Conservation (phyloP, 2,329 filamentous ascomycete genomes). For the Thyridium curvatum region DNA sequence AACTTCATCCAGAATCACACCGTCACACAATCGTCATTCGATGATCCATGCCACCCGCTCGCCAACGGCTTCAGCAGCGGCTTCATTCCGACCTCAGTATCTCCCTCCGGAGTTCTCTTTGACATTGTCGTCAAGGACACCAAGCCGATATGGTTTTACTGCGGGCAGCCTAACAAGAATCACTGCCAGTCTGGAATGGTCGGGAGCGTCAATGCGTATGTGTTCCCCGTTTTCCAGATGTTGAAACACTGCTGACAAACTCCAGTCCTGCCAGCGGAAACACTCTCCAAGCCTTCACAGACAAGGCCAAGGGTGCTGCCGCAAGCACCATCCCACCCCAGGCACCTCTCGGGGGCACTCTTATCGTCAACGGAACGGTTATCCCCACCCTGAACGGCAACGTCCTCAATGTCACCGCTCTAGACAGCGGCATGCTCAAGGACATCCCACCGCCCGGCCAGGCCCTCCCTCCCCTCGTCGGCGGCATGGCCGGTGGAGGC, state of each 20-base stretch:
- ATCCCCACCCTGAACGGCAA: constrained; percentile 18
- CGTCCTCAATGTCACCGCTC: constrained; percentile 17
- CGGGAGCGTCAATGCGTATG: constrained; percentile 36
- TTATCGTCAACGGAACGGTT: constrained; percentile 24
- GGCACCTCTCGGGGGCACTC: constrained; percentile 24
- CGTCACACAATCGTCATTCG: constrained; percentile 31
- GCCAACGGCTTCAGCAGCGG: constrained; percentile 29
- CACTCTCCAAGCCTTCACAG: constrained; percentile 29
- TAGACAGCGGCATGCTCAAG: constrained; percentile 16
- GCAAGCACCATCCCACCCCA: constrained; percentile 24
- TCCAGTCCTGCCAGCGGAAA: constrained; percentile 19
- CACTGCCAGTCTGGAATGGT: constrained; percentile 38
- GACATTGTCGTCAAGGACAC: constrained; percentile 21
- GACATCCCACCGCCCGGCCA: constrained; percentile 17
- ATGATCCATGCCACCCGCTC: constrained; percentile 30
- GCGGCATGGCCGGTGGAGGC: constrained; percentile 24
- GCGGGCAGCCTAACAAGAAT: constrained; percentile 22
- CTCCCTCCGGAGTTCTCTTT: constrained; percentile 23
- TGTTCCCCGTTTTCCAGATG: not conserved
- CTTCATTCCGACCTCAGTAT: constrained; percentile 25
- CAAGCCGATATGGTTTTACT: constrained; percentile 31
- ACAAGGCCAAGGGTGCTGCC: constrained; percentile 22
- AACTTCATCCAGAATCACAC: constrained; percentile 22
- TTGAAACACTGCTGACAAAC: not conserved
- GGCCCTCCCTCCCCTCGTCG: constrained; percentile 17